phyloP scores from a whole-genome alignment of 2,329 filamentous ascomycete species.

The Aureobasidium sp. region DNA sequence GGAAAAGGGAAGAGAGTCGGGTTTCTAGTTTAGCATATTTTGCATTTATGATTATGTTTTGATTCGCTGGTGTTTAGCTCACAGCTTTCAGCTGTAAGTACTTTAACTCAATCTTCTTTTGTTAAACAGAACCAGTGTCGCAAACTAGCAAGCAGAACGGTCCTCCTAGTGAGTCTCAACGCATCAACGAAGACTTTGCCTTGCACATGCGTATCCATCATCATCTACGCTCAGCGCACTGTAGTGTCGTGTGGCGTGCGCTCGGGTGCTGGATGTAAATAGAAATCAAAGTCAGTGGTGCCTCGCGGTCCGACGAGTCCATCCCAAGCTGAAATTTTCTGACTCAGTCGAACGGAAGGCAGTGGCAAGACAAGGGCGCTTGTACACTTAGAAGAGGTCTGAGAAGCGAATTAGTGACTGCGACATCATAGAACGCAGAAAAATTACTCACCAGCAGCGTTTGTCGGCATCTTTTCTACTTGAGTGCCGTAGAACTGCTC shows the following conservation, averaged over 20 bases:
- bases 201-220: no score
- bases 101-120: no score
- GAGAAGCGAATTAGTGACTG: background rate
- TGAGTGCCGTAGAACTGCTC: conserved; percentile 99
- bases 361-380: background rate
- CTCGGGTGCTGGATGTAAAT: background rate
- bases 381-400: background rate
- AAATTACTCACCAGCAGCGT: conserved; percentile 52
- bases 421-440: background rate
- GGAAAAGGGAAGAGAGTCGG: background rate
- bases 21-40: background rate
- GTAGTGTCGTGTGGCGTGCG: no score
- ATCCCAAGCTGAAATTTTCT: background rate
- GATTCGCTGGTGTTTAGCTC: no score
- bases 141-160: no score
- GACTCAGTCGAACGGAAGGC: background rate
- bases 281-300: background rate
- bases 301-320: background rate
- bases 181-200: no score
- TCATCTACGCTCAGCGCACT: no score
- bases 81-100: no score
- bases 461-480: conserved; percentile 99
- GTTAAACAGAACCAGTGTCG: no score
- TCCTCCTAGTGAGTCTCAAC: no score
- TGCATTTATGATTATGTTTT: no score